phyloP scores from a whole-genome alignment of 2,329 filamentous ascomycete genomes.

The Trichoderma harzianum region DNA sequence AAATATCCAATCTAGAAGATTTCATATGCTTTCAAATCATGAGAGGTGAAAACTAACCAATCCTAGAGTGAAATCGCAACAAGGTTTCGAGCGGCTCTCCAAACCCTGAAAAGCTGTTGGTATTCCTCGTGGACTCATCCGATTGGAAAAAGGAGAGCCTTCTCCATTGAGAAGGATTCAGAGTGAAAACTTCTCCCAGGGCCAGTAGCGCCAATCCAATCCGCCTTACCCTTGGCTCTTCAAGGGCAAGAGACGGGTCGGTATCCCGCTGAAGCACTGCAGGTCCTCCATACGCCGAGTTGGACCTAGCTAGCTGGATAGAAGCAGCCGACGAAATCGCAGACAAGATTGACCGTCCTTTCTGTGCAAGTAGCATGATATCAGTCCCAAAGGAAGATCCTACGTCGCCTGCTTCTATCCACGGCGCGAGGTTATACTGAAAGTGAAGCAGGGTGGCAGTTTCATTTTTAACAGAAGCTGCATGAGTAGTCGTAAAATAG shows the following conservation, averaged over 20 bases:
- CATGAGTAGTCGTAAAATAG: conserved; percentile 20
- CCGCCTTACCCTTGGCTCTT: neutral
- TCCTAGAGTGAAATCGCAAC: conserved; percentile 17
- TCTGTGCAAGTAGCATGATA: conserved; percentile 22
- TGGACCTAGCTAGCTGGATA: neutral
- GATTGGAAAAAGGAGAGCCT: neutral
- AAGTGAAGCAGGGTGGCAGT: conserved; percentile 22
- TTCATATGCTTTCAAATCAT: no score
- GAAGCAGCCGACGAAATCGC: conserved; percentile 18
- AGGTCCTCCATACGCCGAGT: neutral
- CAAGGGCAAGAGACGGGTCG: neutral
- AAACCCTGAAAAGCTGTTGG: neutral
- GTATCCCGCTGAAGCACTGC: neutral
- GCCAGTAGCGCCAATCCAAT: conserved; percentile 16
- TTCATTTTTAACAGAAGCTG: conserved; percentile 9
- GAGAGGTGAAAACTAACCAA: conserved; percentile 17
- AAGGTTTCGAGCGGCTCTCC: conserved; percentile 21
- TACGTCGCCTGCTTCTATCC: conserved; percentile 23
- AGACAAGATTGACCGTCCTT: neutral
- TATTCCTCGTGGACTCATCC: neutral
- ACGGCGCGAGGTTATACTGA: conserved; percentile 23
- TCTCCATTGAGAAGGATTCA: conserved; percentile 18
- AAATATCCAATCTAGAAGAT: no score
- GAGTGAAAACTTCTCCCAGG: conserved; percentile 4
- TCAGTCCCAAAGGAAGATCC: conserved; percentile 19